phyloP scores from a whole-genome alignment of 805 yeast genomes.

The Ogataea pilisensis region DNA sequence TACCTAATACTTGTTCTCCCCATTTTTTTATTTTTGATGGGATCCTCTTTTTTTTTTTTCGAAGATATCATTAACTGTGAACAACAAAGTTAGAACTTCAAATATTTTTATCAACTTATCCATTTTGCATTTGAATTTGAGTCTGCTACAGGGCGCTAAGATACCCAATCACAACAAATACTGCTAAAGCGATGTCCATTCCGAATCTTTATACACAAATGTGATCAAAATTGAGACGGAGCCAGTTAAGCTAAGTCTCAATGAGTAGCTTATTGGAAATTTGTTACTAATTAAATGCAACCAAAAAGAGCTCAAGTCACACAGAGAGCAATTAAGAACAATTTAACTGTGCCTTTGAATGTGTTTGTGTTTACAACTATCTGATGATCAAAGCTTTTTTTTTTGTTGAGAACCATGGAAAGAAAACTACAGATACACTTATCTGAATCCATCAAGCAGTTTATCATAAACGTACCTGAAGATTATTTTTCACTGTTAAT shows the following conservation, averaged over 20 bases:
- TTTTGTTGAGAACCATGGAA: slow-evolving; percentile 5
- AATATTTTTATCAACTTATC: slow-evolving; percentile 12
- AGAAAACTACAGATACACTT: slow-evolving; percentile 11
- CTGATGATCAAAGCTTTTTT: slow-evolving; percentile 5
- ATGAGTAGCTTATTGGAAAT: neutral
- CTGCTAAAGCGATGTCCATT: slow-evolving; percentile 18
- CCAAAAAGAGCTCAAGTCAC: slow-evolving; percentile 6
- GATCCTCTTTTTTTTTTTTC: neutral
- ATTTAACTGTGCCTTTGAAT: slow-evolving; percentile 6
- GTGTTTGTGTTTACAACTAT: slow-evolving; percentile 6
- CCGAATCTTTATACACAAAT: slow-evolving; percentile 9
- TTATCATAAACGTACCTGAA: slow-evolving; percentile 9
- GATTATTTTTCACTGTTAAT: neutral
- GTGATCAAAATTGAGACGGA: slow-evolving; percentile 13
- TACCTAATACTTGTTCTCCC: slow-evolving; percentile 6
- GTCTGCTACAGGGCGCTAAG: slow-evolving; percentile 10
- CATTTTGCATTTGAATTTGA: slow-evolving; percentile 9
- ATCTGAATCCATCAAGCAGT: slow-evolving; percentile 9
- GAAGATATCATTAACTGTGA: slow-evolving; percentile 14
- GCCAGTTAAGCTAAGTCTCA: slow-evolving; percentile 12
- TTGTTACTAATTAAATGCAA: slow-evolving; percentile 1
- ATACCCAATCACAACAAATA: slow-evolving; percentile 18
- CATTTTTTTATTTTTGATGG: slow-evolving; percentile 3
- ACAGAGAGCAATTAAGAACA: slow-evolving; percentile 10
- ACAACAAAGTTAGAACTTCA: slow-evolving; percentile 11